phyloP scores from a whole-genome alignment of 108 stramenopile species.

The Cyclotella atomus region DNA sequence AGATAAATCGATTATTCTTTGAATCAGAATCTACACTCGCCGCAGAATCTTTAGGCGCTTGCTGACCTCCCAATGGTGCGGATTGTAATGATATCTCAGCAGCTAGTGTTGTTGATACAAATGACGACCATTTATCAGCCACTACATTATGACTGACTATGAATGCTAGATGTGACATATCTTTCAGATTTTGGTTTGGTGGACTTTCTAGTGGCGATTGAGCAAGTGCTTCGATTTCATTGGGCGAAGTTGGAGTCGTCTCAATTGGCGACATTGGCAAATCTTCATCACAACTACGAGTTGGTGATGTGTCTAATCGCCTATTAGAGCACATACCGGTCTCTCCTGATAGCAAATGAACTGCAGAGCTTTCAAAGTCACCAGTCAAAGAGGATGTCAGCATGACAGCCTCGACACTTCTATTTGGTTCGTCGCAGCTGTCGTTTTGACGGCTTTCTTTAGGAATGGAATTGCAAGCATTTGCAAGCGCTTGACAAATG shows the following conservation, averaged over 20 bases:
- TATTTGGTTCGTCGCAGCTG: background rate
- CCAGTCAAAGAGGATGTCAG: background rate
- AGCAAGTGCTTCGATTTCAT: conserved; percentile 6
- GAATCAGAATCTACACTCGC: conserved; percentile 50
- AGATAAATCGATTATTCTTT: conserved; percentile 33
- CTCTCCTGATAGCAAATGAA: conserved; percentile 12
- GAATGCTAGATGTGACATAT: conserved; percentile 45
- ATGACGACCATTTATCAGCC: conserved; percentile 71
- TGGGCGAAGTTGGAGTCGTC: conserved; percentile 9
- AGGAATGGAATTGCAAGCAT: conserved; percentile 60
- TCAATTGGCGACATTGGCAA: conserved; percentile 16
- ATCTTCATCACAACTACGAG: background rate
- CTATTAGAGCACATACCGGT: conserved; percentile 9
- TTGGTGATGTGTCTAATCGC: conserved; percentile 17
- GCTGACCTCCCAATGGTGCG: conserved; percentile 82
- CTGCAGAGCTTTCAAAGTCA: conserved; percentile 2
- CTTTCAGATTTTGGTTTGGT: conserved; percentile 14
- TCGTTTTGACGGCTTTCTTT: background rate
- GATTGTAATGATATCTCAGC: conserved; percentile 84
- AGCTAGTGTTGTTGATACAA: conserved; percentile 72
- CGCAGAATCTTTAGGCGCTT: conserved; percentile 14
- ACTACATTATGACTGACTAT: conserved; percentile 55
- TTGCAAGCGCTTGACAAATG: conserved; percentile 90
- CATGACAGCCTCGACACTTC: background rate
- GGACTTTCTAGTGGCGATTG: conserved; percentile 15